A percentile compares a stretch with the other conserved stretches of the same genome.
These are phyloP conservation scores for Tylopilus balloui DNA, from an alignment of 768 basidiomycete species.

Conservation along the genomic window DNA sequence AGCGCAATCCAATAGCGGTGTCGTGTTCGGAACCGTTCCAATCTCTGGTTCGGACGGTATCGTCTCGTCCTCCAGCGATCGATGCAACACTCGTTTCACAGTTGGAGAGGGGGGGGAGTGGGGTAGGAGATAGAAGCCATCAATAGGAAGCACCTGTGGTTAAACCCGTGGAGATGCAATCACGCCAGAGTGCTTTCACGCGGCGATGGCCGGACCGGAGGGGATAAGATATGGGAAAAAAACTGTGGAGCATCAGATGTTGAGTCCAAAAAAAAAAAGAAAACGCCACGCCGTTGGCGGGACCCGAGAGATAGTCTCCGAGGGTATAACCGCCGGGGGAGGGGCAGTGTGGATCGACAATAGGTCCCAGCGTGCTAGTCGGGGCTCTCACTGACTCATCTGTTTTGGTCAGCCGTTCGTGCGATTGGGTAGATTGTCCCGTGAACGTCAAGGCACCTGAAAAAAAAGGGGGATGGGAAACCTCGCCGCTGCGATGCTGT, in stretches of 20 bases:
- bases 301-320: not conserved
- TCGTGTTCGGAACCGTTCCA: no score
- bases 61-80: not conserved
- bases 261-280: no score
- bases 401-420: not conserved
- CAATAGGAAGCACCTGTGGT: not conserved
- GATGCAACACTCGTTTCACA: not conserved
- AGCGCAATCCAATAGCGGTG: no score
- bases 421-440: not conserved
- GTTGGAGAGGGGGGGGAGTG: no score
- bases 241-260: not conserved
- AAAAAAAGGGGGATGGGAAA: not conserved
- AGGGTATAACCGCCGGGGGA: not conserved
- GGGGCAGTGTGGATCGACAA: not conserved
- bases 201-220: not conserved
- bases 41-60: not conserved
- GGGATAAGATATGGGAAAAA: not conserved
- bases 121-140: not conserved
- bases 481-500: not conserved
- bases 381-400: not conserved
- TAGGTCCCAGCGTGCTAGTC: not conserved
- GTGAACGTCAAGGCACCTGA: not conserved
- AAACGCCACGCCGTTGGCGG: no score
- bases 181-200: not conserved
- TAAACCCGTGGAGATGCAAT: not conserved